Evolutionary conservation across 2,329 filamentous ascomycete genomes (phyloP).

Genomic region (Emmonsiellopsis sp.): DNA sequence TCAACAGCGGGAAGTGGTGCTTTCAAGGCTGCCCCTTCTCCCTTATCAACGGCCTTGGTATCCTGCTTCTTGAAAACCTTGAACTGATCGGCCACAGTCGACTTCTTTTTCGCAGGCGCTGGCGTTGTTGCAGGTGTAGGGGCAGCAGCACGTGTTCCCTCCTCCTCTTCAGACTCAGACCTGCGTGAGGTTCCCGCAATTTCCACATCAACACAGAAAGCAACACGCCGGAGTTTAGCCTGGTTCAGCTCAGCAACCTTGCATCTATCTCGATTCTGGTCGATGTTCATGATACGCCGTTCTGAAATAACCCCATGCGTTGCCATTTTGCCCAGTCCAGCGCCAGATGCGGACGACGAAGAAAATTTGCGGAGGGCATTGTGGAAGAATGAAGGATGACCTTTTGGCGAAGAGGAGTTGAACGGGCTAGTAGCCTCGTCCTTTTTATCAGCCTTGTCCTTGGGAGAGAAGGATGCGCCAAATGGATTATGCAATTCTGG

Average conservation of each 20-base stretch:
- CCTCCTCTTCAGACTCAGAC: conserved; percentile 47
- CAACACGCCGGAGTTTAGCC: conserved; percentile 73
- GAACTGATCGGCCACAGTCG: conserved; percentile 1
- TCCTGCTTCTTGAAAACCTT: conserved; percentile 7
- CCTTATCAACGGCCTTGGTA: conserved; percentile 40
- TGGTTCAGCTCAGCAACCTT: conserved; percentile 68
- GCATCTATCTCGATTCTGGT: conserved; percentile 69
- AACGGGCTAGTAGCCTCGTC: conserved; percentile 24
- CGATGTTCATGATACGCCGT: conserved; percentile 74
- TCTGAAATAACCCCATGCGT: conserved; percentile 51
- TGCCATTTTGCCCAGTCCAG: conserved; percentile 42
- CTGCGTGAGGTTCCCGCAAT: conserved; percentile 83
- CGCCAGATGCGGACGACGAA: conserved; percentile 37
- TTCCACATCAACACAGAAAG: conserved; percentile 95
- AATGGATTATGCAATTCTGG: conserved; percentile 33
- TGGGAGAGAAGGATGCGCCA: conserved; percentile 31
- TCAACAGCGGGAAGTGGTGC: conserved; percentile 49
- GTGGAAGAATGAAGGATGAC: conserved; percentile 64
- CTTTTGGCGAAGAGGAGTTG: conserved; percentile 60
- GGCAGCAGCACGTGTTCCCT: not conserved
- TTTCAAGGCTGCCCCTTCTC: conserved; percentile 67
- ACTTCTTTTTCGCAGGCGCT: not conserved
- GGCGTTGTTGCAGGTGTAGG: not conserved
- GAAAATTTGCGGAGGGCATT: conserved; percentile 75
- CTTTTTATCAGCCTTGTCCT: conserved; percentile 35